Percentiles rank a stretch among this genome's conserved stretches.
phyloP scores from a whole-genome alignment of 805 yeast species.

The Ogataea siamensis region DNA sequence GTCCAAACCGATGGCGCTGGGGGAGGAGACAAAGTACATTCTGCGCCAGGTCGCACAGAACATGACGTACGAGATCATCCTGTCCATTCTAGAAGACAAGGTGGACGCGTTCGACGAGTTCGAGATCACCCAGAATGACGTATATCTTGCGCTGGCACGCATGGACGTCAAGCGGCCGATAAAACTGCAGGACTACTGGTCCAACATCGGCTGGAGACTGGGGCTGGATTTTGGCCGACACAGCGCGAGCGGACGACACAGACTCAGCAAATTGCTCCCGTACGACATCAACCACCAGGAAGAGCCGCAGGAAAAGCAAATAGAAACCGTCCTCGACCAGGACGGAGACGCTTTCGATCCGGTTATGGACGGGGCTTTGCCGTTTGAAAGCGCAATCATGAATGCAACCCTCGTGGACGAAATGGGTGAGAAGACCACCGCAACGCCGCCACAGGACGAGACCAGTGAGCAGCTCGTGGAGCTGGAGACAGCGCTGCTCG shows the following conservation, averaged over 20 bases:
- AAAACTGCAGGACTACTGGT: slow-evolving; percentile 22
- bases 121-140: slow-evolving; percentile 10
- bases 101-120: slow-evolving; percentile 7
- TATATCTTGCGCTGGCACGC: slow-evolving; percentile 8
- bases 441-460: slow-evolving; percentile 4
- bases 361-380: slow-evolving; percentile 16
- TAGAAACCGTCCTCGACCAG: slow-evolving; percentile 1
- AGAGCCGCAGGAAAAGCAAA: background rate
- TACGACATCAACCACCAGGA: slow-evolving; percentile 11
- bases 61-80: slow-evolving; percentile 17
- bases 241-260: slow-evolving; percentile 1
- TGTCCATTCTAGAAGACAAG: slow-evolving; percentile 15
- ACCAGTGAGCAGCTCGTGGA: slow-evolving; percentile 20
- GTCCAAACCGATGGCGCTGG: slow-evolving; percentile 12
- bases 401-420: slow-evolving; percentile 14
- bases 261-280: slow-evolving; percentile 4
- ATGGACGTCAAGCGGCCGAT: slow-evolving; percentile 11
- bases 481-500: slow-evolving; percentile 26
- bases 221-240: slow-evolving; percentile 8
- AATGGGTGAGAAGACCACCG: slow-evolving; percentile 1
- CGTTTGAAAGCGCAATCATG: slow-evolving; percentile 14
- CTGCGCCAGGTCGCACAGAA: slow-evolving; percentile 14
- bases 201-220: slow-evolving; percentile 17
- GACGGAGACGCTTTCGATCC: slow-evolving; percentile 14
- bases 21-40: slow-evolving; percentile 14